Percentiles rank a stretch among this genome's conserved stretches.
Conservation (phyloP, 2,329 filamentous ascomycete species). For the Botrytis medusae region DNA sequence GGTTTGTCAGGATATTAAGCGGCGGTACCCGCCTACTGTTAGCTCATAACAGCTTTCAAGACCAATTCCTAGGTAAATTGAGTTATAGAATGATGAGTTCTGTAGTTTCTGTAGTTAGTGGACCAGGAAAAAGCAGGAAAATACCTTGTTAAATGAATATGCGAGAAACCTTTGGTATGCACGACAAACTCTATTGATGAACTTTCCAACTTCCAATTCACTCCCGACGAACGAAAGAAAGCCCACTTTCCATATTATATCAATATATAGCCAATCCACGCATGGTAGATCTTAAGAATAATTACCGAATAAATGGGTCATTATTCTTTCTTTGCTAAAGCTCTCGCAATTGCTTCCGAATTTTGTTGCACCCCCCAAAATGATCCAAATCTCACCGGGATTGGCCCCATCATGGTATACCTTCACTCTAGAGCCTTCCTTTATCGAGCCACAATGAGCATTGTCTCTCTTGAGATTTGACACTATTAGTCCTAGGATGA, state of each 20-base stretch:
- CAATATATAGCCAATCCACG: slow-evolving; percentile 20
- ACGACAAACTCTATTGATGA: slow-evolving; percentile 12
- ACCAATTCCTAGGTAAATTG: not conserved
- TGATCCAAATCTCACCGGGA: slow-evolving; percentile 14
- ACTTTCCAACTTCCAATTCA: slow-evolving; percentile 8
- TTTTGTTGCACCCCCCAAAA: slow-evolving; percentile 5
- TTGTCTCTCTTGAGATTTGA: slow-evolving; percentile 13
- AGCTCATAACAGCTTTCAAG: slow-evolving; percentile 2
- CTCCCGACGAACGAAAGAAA: slow-evolving; percentile 1
- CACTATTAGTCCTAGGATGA: slow-evolving; percentile 10
- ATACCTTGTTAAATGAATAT: slow-evolving; percentile 15
- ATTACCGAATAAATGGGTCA: slow-evolving; percentile 22
- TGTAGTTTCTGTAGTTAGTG: not conserved
- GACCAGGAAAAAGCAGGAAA: slow-evolving; percentile 9
- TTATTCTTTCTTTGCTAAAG: not conserved
- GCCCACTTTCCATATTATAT: slow-evolving; percentile 12
- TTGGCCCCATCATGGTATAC: slow-evolving; percentile 9
- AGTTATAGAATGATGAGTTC: not conserved
- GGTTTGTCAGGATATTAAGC: slow-evolving; percentile 11
- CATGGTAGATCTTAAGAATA: slow-evolving; percentile 20
- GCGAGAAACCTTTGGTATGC: slow-evolving; percentile 15
- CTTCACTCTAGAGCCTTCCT: slow-evolving; percentile 6
- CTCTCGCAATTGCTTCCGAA: slow-evolving; percentile 7
- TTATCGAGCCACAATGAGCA: slow-evolving; percentile 7
- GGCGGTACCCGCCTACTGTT: slow-evolving; percentile 18